Base-by-base conservation (phyloP, 345 rosid species). In the Schrenkiella parvula region DNA sequence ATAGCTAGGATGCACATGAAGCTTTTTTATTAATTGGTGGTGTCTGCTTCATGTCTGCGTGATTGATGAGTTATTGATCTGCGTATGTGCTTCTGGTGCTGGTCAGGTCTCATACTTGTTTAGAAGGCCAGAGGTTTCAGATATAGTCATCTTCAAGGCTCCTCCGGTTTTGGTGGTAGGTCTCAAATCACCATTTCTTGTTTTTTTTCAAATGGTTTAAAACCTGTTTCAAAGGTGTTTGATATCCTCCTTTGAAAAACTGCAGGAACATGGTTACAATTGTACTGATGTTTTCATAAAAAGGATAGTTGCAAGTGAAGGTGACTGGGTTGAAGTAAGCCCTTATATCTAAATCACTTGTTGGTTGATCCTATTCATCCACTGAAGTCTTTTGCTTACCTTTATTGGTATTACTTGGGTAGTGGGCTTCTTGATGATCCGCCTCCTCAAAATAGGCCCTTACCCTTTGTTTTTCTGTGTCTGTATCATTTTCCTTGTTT, bases 281-380 rank as follows among this genome's bases (percentile, higher is more conserved):
- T 78, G 86, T 15, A 78, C 82, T 12, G 97, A 85, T 74, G 96
- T 86, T 34, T 89, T 89, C 76, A 88, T 93, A 23, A 93, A 93
- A 76, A 89, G 98, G 80, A 80, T 93, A 58, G 98, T 93, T 58
- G 98, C 98, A 4, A 87, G 80, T 72, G 95, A 85, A 59, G 96
- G 98, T 47, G 98, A 93, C 57, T 75, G 55, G 79, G 97, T 93
- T 64, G 88, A 90, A 76, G 98, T 90, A 85, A 86, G 91, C 71
- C 21, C 58, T 71, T 69, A 48, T 54, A 34, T 76, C 48, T 72
- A 14, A 44, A 58, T 34, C 56, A 57, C 28, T 28, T 66, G 43
- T 58, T 57, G 50, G 51, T 66, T 80, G 60, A 47, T 80, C 42
- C 5, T 59, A 25, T 38, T 75, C 39, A 4, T 7, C 54, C 26